Conservation (phyloP, 2,329 filamentous ascomycete genomes). For the Lizonia empirigonia region DNA sequence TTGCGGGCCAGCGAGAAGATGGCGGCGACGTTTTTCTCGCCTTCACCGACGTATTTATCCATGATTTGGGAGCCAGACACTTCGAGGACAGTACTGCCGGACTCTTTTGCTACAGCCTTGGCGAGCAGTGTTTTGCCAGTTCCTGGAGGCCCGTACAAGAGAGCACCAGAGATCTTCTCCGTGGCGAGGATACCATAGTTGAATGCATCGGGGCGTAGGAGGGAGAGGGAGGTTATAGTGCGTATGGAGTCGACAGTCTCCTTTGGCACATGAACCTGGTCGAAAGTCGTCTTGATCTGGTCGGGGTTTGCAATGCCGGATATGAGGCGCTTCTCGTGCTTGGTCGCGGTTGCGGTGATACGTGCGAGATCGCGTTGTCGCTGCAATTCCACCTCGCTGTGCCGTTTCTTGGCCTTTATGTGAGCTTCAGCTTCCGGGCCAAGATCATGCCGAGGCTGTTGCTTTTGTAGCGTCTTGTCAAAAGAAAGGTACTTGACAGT, state of each 20-base stretch:
- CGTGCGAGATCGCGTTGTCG: slow-evolving; percentile 61
- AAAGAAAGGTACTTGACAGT: slow-evolving; percentile 52
- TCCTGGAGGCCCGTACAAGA: slow-evolving; percentile 83
- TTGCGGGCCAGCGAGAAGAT: slow-evolving; percentile 92
- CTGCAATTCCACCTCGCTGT: slow-evolving; percentile 25
- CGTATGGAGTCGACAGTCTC: slow-evolving; percentile 88
- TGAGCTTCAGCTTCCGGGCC: slow-evolving; percentile 14
- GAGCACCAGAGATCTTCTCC: slow-evolving; percentile 86
- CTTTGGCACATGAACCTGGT: slow-evolving; percentile 79
- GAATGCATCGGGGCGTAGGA: slow-evolving; percentile 92
- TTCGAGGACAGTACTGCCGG: slow-evolving; percentile 74
- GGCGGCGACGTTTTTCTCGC: slow-evolving; percentile 90
- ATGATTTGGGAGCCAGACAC: slow-evolving; percentile 90
- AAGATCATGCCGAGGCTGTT: slow-evolving; percentile 10
- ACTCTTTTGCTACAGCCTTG: slow-evolving; percentile 69
- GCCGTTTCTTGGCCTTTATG: slow-evolving; percentile 14
- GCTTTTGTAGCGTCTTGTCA: slow-evolving; percentile 16
- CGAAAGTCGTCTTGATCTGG: slow-evolving; percentile 84
- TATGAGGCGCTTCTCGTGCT: slow-evolving; percentile 82
- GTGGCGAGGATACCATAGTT: slow-evolving; percentile 90
- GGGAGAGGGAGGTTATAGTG: slow-evolving; percentile 83
- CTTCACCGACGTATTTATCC: slow-evolving; percentile 95
- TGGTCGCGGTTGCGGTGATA: slow-evolving; percentile 55
- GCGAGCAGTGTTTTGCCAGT: slow-evolving; percentile 70
- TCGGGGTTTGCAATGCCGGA: slow-evolving; percentile 80